phyloP scores from a whole-genome alignment of 2,329 filamentous ascomycete genomes.

The Drechslerella stenobrocha region DNA sequence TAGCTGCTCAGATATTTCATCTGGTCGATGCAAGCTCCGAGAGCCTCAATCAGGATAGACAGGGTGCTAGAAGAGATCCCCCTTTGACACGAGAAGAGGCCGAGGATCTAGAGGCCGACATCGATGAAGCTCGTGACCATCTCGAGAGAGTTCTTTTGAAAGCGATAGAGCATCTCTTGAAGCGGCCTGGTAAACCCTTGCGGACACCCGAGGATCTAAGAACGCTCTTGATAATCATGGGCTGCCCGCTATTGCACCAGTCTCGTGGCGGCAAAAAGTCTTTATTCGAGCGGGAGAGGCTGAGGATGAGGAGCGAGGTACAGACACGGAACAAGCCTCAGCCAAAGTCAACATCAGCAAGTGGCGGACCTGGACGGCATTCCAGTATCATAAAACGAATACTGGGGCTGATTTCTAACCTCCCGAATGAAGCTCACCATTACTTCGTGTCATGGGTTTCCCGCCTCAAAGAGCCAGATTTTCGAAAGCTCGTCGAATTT shows the following conservation, averaged over 20 bases:
- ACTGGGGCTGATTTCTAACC: conserved; percentile 75
- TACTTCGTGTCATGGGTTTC: conserved; percentile 78
- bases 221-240: conserved; percentile 75
- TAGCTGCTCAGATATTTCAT: conserved; percentile 35
- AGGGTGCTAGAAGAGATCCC: conserved; percentile 61
- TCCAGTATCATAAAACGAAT: conserved; percentile 84
- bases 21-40: conserved; percentile 16
- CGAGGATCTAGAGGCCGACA: conserved; percentile 52
- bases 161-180: conserved; percentile 75
- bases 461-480: conserved; percentile 68
- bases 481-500: conserved; percentile 74
- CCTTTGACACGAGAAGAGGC: conserved; percentile 50
- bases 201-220: conserved; percentile 70
- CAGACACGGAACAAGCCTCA: conserved; percentile 53
- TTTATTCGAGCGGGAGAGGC: conserved; percentile 22
- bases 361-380: conserved; percentile 66
- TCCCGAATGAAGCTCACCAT: conserved; percentile 73
- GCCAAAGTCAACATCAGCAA: conserved; percentile 48
- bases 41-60: conserved; percentile 65
- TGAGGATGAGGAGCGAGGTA: conserved; percentile 19
- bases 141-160: conserved; percentile 72
- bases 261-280: conserved; percentile 51
- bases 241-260: conserved; percentile 73
- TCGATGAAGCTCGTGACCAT: conserved; percentile 70
- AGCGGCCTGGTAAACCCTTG: conserved; percentile 73